Evolutionary conservation across 2,329 filamentous ascomycete species (phyloP).

Genomic region (Amphichorda felina): DNA sequence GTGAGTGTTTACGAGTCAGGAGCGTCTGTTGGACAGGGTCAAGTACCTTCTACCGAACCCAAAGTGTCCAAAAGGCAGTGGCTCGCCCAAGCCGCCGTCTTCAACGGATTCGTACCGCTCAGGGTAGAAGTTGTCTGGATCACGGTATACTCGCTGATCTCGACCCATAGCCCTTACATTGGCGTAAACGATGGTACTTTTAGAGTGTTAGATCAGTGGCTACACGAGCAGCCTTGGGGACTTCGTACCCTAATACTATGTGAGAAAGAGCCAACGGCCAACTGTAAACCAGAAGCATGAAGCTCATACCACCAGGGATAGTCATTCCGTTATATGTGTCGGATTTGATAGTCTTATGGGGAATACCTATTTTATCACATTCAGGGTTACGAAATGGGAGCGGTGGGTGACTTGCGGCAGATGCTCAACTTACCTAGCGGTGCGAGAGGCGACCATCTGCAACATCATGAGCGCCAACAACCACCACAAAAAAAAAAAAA

Average conservation of each 20-base stretch:
- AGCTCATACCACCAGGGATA: constrained; percentile 35
- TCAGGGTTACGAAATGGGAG: too few relatives aligned
- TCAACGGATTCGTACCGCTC: constrained; percentile 5
- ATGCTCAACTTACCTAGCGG: not conserved
- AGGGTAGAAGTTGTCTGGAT: constrained; percentile 1
- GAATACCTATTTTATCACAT: constrained; percentile 28
- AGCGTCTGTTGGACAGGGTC: not conserved
- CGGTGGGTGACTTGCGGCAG: not conserved
- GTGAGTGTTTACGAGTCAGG: not conserved
- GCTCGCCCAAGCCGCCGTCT: constrained; percentile 28
- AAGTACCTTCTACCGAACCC: constrained; percentile 28
- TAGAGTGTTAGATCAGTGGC: not conserved
- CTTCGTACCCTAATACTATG: not conserved
- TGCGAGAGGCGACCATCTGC: not conserved
- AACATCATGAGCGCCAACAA: not conserved
- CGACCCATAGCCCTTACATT: constrained; percentile 32
- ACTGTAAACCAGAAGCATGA: not conserved
- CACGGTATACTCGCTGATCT: constrained; percentile 11
- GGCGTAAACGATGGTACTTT: constrained; percentile 23
- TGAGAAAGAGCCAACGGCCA: too few relatives aligned
- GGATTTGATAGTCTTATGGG: constrained; percentile 40
- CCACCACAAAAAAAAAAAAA: too few relatives aligned
- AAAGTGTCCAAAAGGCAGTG: constrained; percentile 33
- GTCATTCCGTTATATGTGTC: constrained; percentile 44
- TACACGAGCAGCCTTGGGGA: not conserved